Evolutionary conservation across 2,329 filamentous ascomycete species (phyloP).

Genomic region (Sarocladiaceae sp.): DNA sequence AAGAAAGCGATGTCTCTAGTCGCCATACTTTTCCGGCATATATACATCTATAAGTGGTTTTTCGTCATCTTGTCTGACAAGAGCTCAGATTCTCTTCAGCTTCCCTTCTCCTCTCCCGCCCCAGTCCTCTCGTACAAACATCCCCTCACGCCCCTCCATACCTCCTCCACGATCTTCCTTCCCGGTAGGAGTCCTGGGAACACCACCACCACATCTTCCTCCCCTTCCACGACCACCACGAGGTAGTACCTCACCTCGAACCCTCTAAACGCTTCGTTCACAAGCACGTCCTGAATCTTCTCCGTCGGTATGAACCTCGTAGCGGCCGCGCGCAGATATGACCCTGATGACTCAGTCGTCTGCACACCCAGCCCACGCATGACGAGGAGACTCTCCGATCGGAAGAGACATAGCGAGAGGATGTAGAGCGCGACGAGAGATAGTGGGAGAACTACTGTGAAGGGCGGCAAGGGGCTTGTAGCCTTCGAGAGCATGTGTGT

Average conservation of each 20-base stretch:
- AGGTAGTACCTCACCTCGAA: conserved; percentile 90
- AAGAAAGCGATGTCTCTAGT: too few species aligned
- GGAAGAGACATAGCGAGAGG: conserved; percentile 32
- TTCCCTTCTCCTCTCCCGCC: conserved; percentile 25
- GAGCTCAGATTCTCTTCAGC: too few species aligned
- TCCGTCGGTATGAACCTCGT: conserved; percentile 76
- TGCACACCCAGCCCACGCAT: conserved; percentile 87
- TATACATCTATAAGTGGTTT: too few species aligned
- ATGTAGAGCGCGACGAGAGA: conserved; percentile 33
- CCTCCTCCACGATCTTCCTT: conserved; percentile 70
- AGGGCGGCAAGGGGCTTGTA: conserved; percentile 28
- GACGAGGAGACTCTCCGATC: conserved; percentile 61
- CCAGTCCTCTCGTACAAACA: conserved; percentile 64
- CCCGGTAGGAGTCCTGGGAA: conserved; percentile 77
- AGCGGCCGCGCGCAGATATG: conserved; percentile 49
- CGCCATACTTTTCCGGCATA: too few species aligned
- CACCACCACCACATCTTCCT: conserved; percentile 86
- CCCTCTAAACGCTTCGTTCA: conserved; percentile 90
- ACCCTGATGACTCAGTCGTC: conserved; percentile 59
- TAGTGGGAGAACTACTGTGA: conserved; percentile 32
- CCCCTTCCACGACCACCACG: conserved; percentile 81
- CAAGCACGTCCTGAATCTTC: conserved; percentile 85
- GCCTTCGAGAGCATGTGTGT: conserved; percentile 24
- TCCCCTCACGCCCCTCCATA: conserved; percentile 79
- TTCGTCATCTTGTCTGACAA: neutral